Evolutionary conservation across 2,329 filamentous ascomycete genomes (phyloP).

Genomic region (Metarhizium humberi): DNA sequence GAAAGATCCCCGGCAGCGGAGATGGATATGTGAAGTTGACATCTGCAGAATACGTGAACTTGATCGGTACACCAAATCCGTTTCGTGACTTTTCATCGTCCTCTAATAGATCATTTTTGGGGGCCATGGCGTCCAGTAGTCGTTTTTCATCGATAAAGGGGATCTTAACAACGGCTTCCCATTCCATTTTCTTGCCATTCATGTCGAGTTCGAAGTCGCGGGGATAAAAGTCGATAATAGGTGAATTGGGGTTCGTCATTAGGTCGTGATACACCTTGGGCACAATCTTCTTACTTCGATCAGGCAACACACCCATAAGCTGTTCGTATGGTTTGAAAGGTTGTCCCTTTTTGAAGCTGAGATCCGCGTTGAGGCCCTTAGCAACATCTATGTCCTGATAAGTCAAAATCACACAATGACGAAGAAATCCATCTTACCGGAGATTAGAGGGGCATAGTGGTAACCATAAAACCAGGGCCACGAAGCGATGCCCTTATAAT

Average conservation of each 20-base stretch:
- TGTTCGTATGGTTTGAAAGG: slow-evolving; percentile 94
- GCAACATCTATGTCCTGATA: slow-evolving; percentile 58
- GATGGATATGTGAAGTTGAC: slow-evolving; percentile 79
- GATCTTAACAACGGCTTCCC: slow-evolving; percentile 98
- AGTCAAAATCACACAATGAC: slow-evolving; percentile 14
- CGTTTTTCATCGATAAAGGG: slow-evolving; percentile 94
- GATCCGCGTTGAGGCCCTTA: slow-evolving; percentile 75
- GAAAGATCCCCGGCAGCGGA: slow-evolving; percentile 81
- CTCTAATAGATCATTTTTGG: slow-evolving; percentile 69
- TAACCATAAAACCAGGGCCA: slow-evolving; percentile 99
- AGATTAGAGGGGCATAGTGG: slow-evolving; percentile 96
- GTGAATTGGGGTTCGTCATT: slow-evolving; percentile 84
- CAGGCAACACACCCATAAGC: slow-evolving; percentile 94
- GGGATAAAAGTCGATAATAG: slow-evolving; percentile 97
- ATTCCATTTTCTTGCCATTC: slow-evolving; percentile 99
- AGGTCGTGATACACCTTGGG: slow-evolving; percentile 78
- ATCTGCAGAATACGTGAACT: slow-evolving; percentile 78
- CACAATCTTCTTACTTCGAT: slow-evolving; percentile 95
- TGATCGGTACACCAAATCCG: slow-evolving; percentile 82
- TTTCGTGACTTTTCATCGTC: slow-evolving; percentile 76
- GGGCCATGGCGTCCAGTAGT: slow-evolving; percentile 74
- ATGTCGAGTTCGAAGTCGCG: slow-evolving; percentile 96
- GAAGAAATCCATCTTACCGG: slow-evolving; percentile 40
- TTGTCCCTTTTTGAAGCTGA: slow-evolving; percentile 89
- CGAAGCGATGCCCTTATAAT: slow-evolving; percentile 92